Conservation (phyloP, 208 protist species). For the Crithidia brevicula region DNA sequence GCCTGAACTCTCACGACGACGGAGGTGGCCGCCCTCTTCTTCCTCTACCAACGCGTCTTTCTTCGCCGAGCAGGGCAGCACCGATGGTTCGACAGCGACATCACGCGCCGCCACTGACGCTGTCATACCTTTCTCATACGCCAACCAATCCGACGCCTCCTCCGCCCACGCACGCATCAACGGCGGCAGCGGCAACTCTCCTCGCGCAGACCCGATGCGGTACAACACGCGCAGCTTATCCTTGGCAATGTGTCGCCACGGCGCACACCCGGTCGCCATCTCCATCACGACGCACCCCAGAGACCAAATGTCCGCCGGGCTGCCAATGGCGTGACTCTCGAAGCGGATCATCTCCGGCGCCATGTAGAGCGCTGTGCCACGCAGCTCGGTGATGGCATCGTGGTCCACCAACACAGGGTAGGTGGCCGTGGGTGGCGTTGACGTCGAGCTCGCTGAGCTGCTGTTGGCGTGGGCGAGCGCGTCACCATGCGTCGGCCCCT, state of each 20-base stretch:
- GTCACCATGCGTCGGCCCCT: neutral
- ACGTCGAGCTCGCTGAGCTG: slow-evolving; percentile 3
- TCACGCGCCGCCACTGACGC: neutral
- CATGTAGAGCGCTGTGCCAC: slow-evolving; percentile 87
- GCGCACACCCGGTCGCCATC: slow-evolving; percentile 69
- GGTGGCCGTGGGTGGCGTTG: neutral
- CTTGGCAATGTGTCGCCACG: slow-evolving; percentile 69
- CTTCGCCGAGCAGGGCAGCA: no score
- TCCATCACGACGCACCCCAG: slow-evolving; percentile 88
- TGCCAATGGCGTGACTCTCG: slow-evolving; percentile 60
- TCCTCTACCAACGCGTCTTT: no score
- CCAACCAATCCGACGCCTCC: slow-evolving; percentile 46
- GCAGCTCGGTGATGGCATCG: slow-evolving; percentile 78
- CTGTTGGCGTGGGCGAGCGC: neutral
- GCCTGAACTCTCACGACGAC: neutral
- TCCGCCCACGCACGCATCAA: slow-evolving; percentile 46
- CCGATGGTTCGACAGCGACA: no score
- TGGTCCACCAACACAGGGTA: slow-evolving; percentile 62
- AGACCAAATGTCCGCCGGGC: slow-evolving; percentile 82
- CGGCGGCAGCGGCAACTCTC: slow-evolving; percentile 73
- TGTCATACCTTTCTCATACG: neutral
- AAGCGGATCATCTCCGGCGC: slow-evolving; percentile 85
- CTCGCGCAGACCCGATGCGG: slow-evolving; percentile 53
- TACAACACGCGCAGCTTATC: slow-evolving; percentile 70
- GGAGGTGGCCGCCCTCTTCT: no score